Base-by-base conservation (phyloP, 306 rosid species). In the Inga laurina region DNA sequence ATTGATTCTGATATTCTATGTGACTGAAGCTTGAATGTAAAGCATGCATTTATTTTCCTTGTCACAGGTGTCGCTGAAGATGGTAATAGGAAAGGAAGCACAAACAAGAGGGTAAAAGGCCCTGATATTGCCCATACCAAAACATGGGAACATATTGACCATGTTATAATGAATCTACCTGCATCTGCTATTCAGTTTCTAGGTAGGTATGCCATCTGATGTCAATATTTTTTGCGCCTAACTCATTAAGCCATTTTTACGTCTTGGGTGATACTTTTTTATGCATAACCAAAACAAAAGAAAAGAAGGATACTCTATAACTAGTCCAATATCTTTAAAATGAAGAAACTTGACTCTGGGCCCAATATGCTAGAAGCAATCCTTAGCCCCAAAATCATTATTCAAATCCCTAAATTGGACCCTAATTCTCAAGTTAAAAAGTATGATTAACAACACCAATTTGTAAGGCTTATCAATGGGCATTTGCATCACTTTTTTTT, bases 111-210 rank as follows among this genome's bases (percentile, higher is more conserved):
- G 84, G 85, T 86, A 79, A 92, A 82, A 77, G 79, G 90, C 82
- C 87, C 86, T 57, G 89, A 81, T 59, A 79, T 90, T 54, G 45
- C 81, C 34, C 69, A 77, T 51, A 43, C 90, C 46, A 91, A 89
- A 87, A 81, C 93, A 39, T 92, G 97, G 93, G 97, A 92, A 78
- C 98, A 93, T 85, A 49, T 92, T 84, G 99, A 96, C 91, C 98
- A 93, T 49, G 86, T 96, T 72, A 84, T 96, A 75, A 96, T 93
- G 99, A 96, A 93, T 62, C 86, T 96, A 27, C 99, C 98, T 51
- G 99, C 99, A 82, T 93, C 99, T 84, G 98, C 99, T 70, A 80
- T 96, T 82, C 90, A 93, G 51, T 96, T 93, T 91, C 89, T 96
- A 72, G 98, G 98, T 96, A 90, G 52, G 70, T 72, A 45, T 69